Base-by-base conservation (phyloP, 2,329 filamentous ascomycete species). In the Botrytis fragariae region DNA sequence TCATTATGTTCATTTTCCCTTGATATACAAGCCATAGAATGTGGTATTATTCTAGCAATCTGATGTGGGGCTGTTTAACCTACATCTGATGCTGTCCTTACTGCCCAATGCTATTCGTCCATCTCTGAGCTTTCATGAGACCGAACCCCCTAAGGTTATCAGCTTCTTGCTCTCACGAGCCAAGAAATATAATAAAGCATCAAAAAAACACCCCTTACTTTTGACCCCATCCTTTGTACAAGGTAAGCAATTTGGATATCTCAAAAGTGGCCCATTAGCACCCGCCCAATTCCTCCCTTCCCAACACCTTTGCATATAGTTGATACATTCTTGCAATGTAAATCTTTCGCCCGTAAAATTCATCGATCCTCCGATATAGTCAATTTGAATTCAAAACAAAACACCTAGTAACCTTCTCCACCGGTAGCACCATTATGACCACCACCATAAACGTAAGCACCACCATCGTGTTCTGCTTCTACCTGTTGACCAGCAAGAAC, bases 351-450 rank as follows among this genome's bases (percentile, higher is more conserved):
- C 64, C 32, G 29, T 42, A 29, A 71, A 71, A 61, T n/a, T 20
- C 35, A 35, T 68, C 48, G 51, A 65, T 68, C 71, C 25, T 45
- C 42, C 20, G 39, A 51, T 54, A 61, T 69, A 69, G 51, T 69
- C 65, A 69, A 69, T 69, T 57, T 69, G 65, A 69, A 57, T 69
- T 48, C n/a, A 12, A 63, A 64, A 61, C 44, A 29, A n/a, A 67
- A 45, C 39, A 57, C 45, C 76, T 74, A 80, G 74, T 80, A 80
- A 45, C 75, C 74, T 62, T 80, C 78, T 22, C 74, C 76, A 60
- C 79, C 77, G 62, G 77, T 74, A 54, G 87, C 83, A 54, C 89
- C 89, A 78, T 91, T 91, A 77, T 91, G 89, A 42, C 86, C 86
- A n/a, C 83, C 82, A 44, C 82, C 83, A 71, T 86, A 83, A 7